These are phyloP conservation scores for Colletotrichum sp. DNA, from an alignment of 2,329 filamentous ascomycete species.

Conservation along the genomic window DNA sequence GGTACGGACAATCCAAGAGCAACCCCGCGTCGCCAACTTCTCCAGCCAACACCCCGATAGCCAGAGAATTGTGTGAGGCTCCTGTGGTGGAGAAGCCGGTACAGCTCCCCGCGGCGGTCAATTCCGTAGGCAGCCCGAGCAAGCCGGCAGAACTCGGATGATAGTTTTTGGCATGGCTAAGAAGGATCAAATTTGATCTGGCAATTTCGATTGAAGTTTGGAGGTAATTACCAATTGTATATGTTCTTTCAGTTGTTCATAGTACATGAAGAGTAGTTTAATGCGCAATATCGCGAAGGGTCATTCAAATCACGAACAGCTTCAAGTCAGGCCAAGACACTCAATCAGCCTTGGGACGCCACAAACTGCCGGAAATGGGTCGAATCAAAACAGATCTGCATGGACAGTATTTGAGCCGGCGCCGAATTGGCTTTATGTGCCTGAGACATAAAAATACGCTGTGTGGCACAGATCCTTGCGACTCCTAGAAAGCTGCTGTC, in stretches of 20 bases:
- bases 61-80: background rate
- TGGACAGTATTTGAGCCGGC: background rate
- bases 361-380: background rate
- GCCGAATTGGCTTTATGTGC: background rate
- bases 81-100: background rate
- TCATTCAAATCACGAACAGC: background rate
- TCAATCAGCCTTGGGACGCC: background rate
- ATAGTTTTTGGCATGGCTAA: background rate
- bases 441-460: background rate
- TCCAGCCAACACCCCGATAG: background rate
- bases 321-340: background rate
- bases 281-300: background rate
- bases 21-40: background rate
- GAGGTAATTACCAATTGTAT: background rate
- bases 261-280: background rate
- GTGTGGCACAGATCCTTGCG: background rate
- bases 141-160: conserved; percentile 8
- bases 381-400: background rate
- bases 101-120: background rate
- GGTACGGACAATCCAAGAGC: background rate
- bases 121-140: background rate
- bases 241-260: background rate
- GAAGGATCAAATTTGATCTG: background rate
- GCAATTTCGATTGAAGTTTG: background rate
- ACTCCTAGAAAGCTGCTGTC: background rate